These are phyloP conservation scores for Hyaloscypha variabilis DNA, from an alignment of 495 filamentous ascomycete genomes.

Conservation along the genomic window DNA sequence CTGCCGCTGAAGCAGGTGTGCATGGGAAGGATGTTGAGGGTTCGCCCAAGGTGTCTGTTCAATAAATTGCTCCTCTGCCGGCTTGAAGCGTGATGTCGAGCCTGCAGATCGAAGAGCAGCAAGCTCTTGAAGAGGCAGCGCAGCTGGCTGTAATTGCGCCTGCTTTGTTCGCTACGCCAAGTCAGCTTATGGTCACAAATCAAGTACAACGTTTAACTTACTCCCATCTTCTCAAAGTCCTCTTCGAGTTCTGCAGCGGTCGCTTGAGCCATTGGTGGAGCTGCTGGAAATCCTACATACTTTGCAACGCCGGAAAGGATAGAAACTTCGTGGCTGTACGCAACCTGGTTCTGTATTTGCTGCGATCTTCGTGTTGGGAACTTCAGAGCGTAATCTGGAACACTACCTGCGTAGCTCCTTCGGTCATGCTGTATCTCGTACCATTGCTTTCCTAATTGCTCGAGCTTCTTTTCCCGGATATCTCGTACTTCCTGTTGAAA, in stretches of 20 bases:
- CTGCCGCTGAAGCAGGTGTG: conserved; percentile 38
- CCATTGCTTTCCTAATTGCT: conserved; percentile 79
- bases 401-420: conserved; percentile 76
- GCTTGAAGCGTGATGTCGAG: conserved; percentile 45
- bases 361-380: conserved; percentile 72
- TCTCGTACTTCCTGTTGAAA: conserved; percentile 84
- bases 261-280: conserved; percentile 76
- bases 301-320: conserved; percentile 89
- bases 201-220: conserved; percentile 52
- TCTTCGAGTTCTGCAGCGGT: conserved; percentile 76
- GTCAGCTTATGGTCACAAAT: conserved; percentile 30
- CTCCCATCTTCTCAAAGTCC: conserved; percentile 87
- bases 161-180: conserved; percentile 37
- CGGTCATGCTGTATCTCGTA: conserved; percentile 92
- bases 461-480: conserved; percentile 76
- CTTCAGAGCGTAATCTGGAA: conserved; percentile 75
- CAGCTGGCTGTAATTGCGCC: conserved; percentile 16
- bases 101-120: conserved; percentile 33
- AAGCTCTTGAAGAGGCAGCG: conserved; percentile 41
- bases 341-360: conserved; percentile 75
- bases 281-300: conserved; percentile 93
- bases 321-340: conserved; percentile 92
- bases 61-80: conserved; percentile 81
- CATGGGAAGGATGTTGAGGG: conserved; percentile 78
- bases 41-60: conserved; percentile 88